These are phyloP conservation scores for Plectranthus barbatus DNA, from an alignment of 257 asterid genomes.

Conservation along the genomic window DNA sequence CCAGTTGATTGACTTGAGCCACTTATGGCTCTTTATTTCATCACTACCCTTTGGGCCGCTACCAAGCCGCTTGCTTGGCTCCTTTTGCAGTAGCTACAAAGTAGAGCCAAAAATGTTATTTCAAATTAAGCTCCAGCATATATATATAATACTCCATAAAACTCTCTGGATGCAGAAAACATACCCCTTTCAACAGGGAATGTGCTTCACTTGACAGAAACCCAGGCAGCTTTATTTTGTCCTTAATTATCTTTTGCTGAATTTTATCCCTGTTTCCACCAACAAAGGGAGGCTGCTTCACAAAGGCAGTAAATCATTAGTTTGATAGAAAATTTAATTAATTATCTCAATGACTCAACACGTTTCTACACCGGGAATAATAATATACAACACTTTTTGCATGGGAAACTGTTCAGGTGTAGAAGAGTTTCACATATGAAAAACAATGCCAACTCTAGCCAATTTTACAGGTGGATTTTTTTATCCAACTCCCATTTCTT, in stretches of 20 bases:
- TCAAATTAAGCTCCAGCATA: background rate
- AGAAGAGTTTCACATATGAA: background rate
- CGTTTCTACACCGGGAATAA: background rate
- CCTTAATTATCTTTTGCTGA: conserved; percentile 52
- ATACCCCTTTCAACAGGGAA: conserved; percentile 59
- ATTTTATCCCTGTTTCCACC: conserved; percentile 52
- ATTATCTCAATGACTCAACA: background rate
- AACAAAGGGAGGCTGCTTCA: conserved; percentile 41
- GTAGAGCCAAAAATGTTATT: background rate
- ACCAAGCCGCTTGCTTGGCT: conserved; percentile 17
- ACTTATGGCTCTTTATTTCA: conserved; percentile 14
- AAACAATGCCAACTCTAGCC: background rate
- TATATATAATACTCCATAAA: too few species aligned
- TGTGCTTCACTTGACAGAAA: conserved; percentile 26
- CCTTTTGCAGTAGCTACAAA: conserved; percentile 39
- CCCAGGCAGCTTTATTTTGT: conserved; percentile 48
- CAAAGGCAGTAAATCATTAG: background rate
- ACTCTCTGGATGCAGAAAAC: too few species aligned
- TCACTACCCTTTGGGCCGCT: conserved; percentile 16
- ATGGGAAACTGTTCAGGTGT: background rate
- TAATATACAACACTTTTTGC: background rate
- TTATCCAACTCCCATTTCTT: background rate
- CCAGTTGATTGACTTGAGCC: conserved; percentile 23
- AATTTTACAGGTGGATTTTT: background rate
- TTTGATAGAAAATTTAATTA: background rate